phyloP scores from a whole-genome alignment of 495 filamentous ascomycete genomes.

The Elaphomyces granulatus region DNA sequence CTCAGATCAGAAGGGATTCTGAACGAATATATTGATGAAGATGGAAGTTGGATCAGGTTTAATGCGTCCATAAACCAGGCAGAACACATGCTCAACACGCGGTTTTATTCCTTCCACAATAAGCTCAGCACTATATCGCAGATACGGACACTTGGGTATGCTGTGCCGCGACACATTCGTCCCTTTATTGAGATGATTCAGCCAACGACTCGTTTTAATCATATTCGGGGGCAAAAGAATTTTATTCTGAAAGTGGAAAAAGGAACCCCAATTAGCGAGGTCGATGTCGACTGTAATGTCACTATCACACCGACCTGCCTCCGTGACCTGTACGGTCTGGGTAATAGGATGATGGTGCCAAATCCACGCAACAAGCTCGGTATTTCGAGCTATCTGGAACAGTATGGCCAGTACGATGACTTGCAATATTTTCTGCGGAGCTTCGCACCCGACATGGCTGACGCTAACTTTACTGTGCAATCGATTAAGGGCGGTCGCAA shows the following conservation, averaged over 20 bases:
- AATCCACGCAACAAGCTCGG: conserved; percentile 39
- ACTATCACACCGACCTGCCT: conserved; percentile 46
- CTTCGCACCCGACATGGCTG: conserved; percentile 35
- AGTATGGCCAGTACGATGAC: conserved; percentile 48
- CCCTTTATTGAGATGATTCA: conserved; percentile 37
- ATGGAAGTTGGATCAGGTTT: conserved; percentile 45
- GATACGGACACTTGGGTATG: conserved; percentile 44
- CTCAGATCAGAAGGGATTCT: conserved; percentile 32
- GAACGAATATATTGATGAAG: conserved; percentile 23
- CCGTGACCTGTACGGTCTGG: conserved; percentile 42
- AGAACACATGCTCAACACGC: conserved; percentile 37
- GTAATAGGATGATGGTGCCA: conserved; percentile 25
- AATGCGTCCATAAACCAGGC: conserved; percentile 36
- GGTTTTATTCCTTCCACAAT: conserved; percentile 39
- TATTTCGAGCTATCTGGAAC: conserved; percentile 54
- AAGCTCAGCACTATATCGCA: conserved; percentile 16
- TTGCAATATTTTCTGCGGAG: conserved; percentile 36
- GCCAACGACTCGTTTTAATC: conserved; percentile 41
- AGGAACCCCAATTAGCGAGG: conserved; percentile 13
- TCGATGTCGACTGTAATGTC: conserved; percentile 27
- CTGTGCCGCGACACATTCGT: conserved; percentile 37
- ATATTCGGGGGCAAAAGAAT: conserved; percentile 13
- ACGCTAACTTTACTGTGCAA: conserved; percentile 43
- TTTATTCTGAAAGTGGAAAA: conserved; percentile 13
- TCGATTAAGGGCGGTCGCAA: conserved; percentile 41